Conservation (phyloP, 2,329 filamentous ascomycete species). For the Chrysosporium keratinophilum region DNA sequence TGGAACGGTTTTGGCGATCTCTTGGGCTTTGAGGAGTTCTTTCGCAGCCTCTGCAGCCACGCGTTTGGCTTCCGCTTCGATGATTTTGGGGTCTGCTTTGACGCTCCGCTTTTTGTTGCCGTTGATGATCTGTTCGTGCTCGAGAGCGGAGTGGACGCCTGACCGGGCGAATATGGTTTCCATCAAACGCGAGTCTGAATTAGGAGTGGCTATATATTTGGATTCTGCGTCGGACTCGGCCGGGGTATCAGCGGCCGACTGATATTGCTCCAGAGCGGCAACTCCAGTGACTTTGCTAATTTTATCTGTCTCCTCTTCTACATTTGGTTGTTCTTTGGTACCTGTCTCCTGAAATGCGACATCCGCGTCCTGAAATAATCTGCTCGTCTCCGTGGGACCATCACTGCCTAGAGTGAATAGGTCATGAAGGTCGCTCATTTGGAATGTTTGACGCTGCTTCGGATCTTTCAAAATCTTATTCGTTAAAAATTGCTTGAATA, state of each 20-base stretch:
- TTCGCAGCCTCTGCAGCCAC: constrained; percentile 68
- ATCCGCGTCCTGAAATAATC: constrained; percentile 79
- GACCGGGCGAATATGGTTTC: constrained; percentile 79
- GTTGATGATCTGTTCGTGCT: constrained; percentile 85
- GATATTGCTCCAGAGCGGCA: constrained; percentile 54
- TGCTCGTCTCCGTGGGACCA: constrained; percentile 68
- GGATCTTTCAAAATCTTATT: constrained; percentile 94
- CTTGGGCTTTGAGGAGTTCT: constrained; percentile 61
- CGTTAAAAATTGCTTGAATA: constrained; percentile 95
- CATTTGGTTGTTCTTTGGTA: not conserved
- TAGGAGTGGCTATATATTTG: constrained; percentile 25
- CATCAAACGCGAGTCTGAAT: constrained; percentile 64
- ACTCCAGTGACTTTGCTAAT: constrained; percentile 50
- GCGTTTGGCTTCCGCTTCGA: constrained; percentile 69
- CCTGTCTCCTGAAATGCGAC: constrained; percentile 49
- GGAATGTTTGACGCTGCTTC: constrained; percentile 84
- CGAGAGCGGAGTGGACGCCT: constrained; percentile 78
- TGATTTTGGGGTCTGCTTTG: constrained; percentile 63
- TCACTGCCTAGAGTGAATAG: constrained; percentile 69
- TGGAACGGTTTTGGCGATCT: constrained; percentile 61
- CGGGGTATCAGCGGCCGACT: constrained; percentile 38
- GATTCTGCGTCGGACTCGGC: constrained; percentile 18
- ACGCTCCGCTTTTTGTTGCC: constrained; percentile 52
- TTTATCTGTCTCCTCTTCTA: constrained; percentile 31
- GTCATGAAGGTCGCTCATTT: constrained; percentile 81